Percentiles rank a stretch among this genome's conserved stretches.
Conservation (phyloP, 1,284 basidiomycete genomes). For the Rhodotorula glutinis region DNA sequence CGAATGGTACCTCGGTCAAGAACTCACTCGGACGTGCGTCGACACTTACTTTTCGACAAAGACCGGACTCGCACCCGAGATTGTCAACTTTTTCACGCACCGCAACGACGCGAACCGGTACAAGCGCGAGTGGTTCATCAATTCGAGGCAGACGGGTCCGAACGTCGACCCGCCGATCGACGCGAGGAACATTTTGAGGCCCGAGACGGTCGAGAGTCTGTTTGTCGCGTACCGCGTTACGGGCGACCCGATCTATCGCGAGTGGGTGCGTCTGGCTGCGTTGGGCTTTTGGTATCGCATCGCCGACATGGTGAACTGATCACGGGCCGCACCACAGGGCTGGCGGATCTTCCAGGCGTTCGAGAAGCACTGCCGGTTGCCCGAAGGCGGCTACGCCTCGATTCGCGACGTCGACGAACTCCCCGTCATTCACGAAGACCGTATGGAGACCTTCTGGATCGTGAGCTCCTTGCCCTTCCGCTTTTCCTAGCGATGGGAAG, state of each 20-base stretch:
- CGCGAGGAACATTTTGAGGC: conserved; percentile 84
- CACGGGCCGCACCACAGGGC: no score
- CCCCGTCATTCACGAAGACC: conserved; percentile 68
- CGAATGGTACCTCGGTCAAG: conserved; percentile 78
- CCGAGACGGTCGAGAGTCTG: conserved; percentile 90
- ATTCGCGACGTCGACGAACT: conserved; percentile 77
- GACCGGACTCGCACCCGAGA: conserved; percentile 62
- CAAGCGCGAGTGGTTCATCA: conserved; percentile 78
- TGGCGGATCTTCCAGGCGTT: conserved; percentile 92
- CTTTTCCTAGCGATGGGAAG: no score
- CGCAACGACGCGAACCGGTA: conserved; percentile 20
- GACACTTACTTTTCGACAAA: conserved; percentile 72
- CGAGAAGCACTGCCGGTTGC: conserved; percentile 71
- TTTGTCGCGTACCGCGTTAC: conserved; percentile 83
- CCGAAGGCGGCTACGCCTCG: conserved; percentile 75
- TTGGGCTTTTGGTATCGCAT: neutral
- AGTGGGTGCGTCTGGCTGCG: conserved; percentile 27
- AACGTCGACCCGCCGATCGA: conserved; percentile 60
- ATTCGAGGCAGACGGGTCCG: conserved; percentile 45
- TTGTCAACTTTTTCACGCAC: conserved; percentile 68
- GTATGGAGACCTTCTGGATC: conserved; percentile 94
- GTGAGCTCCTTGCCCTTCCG: conserved; percentile 56
- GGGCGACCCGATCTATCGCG: conserved; percentile 74
- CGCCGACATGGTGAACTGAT: neutral
- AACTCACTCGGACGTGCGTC: conserved; percentile 80